Percentiles rank a stretch among this genome's conserved stretches.
Evolutionary conservation across 108 stramenopile species (phyloP).

Genomic region (Nitzschia palea): DNA sequence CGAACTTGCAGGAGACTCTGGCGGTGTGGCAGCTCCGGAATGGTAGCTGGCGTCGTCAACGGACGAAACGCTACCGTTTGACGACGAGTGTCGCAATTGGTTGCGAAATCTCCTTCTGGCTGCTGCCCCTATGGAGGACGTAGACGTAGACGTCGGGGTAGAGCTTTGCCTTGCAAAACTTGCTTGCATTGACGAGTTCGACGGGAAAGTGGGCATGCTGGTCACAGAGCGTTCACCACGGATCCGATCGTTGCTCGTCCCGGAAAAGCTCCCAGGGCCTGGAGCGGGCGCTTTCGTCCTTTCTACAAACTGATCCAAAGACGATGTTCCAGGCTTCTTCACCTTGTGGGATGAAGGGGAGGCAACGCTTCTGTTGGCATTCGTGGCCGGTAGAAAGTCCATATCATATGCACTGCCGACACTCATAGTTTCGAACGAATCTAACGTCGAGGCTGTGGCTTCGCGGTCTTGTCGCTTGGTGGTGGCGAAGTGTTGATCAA

Average conservation of each 20-base stretch:
- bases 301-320: constrained; percentile 16
- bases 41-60: neutral
- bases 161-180: constrained; percentile 4
- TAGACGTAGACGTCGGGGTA: neutral
- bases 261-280: constrained; percentile 5
- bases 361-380: neutral
- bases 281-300: neutral
- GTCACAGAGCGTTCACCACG: constrained; percentile 6
- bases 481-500: constrained; percentile 16
- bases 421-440: constrained; percentile 21
- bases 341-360: neutral
- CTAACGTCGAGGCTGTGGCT: constrained; percentile 16
- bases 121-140: constrained; percentile 8
- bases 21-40: neutral
- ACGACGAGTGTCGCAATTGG: constrained; percentile 11
- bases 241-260: constrained; percentile 1
- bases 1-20: constrained; percentile 2
- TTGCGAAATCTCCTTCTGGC: constrained; percentile 26
- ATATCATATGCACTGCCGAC: constrained; percentile 19
- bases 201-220: constrained; percentile 38
- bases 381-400: constrained; percentile 17
- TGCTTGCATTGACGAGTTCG: constrained; percentile 48
- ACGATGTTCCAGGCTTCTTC: neutral
- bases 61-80: constrained; percentile 4
- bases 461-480: neutral